phyloP scores from a whole-genome alignment of 2,329 filamentous ascomycete species.

The Neonectria ditissima region DNA sequence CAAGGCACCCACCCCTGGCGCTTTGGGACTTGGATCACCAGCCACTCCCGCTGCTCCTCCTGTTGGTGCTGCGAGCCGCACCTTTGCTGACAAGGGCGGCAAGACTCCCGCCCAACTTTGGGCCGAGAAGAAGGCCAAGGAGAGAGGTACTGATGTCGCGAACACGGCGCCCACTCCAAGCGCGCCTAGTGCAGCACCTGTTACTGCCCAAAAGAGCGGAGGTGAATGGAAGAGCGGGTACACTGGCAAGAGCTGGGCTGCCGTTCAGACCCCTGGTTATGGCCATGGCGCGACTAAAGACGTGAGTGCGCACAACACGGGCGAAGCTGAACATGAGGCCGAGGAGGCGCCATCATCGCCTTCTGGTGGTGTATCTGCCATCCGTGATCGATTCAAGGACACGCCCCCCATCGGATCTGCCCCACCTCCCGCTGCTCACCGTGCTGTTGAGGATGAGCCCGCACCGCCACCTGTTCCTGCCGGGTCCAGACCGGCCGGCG shows the following conservation, averaged over 20 bases:
- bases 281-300: conserved; percentile 69
- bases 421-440: conserved; percentile 53
- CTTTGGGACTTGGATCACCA: conserved; percentile 72
- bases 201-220: conserved; percentile 78
- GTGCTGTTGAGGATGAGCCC: conserved; percentile 55
- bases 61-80: conserved; percentile 85
- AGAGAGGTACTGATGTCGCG: conserved; percentile 66
- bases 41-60: conserved; percentile 66
- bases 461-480: conserved; percentile 65
- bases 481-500: conserved; percentile 77
- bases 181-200: conserved; percentile 61
- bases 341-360: conserved; percentile 66
- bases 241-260: conserved; percentile 87
- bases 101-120: conserved; percentile 97
- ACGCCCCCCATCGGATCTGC: conserved; percentile 75
- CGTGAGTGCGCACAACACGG: conserved; percentile 72
- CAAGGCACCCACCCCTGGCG: conserved; percentile 84
- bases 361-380: conserved; percentile 75
- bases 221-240: conserved; percentile 92
- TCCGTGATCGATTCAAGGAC: conserved; percentile 86
- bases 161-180: conserved; percentile 57
- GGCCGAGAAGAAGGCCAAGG: conserved; percentile 95
- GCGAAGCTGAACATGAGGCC: conserved; percentile 59
- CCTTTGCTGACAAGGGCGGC: conserved; percentile 92
- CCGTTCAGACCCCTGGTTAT: conserved; percentile 77